These are phyloP conservation scores for Citrus cavaleriei DNA, from an alignment of 345 rosid species.

Conservation along the genomic window DNA sequence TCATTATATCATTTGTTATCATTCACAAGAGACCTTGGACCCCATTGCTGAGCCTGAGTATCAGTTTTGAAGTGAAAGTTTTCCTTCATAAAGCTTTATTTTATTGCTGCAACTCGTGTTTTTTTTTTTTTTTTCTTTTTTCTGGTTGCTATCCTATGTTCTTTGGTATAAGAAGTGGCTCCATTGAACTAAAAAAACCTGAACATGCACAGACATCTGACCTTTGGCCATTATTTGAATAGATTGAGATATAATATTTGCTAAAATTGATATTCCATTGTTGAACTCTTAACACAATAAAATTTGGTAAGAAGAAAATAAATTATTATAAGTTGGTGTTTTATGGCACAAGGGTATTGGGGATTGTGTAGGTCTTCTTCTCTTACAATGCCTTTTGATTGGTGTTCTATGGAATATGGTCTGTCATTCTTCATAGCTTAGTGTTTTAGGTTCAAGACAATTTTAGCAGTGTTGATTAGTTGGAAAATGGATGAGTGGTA, in stretches of 20 bases:
- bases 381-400: too few relatives aligned
- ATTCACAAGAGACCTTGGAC: neutral
- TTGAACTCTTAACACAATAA: neutral
- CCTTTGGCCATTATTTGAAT: neutral
- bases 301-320: neutral
- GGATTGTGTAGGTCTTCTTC: neutral
- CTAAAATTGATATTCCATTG: neutral
- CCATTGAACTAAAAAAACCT: neutral
- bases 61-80: neutral
- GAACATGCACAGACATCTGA: neutral
- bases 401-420: neutral
- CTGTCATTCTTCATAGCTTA: too few relatives aligned
- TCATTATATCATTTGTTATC: neutral
- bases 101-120: neutral
- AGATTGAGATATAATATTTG: neutral
- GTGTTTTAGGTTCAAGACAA: neutral
- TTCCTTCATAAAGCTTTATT: neutral
- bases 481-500: neutral
- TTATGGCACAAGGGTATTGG: neutral
- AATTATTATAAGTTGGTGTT: neutral
- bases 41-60: neutral
- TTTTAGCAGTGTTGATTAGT: neutral
- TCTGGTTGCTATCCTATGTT: neutral
- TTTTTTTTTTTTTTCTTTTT: too few relatives aligned
- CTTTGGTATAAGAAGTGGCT: neutral